phyloP scores from a whole-genome alignment of 2,329 filamentous ascomycete genomes.

The Metarhizium rileyi region DNA sequence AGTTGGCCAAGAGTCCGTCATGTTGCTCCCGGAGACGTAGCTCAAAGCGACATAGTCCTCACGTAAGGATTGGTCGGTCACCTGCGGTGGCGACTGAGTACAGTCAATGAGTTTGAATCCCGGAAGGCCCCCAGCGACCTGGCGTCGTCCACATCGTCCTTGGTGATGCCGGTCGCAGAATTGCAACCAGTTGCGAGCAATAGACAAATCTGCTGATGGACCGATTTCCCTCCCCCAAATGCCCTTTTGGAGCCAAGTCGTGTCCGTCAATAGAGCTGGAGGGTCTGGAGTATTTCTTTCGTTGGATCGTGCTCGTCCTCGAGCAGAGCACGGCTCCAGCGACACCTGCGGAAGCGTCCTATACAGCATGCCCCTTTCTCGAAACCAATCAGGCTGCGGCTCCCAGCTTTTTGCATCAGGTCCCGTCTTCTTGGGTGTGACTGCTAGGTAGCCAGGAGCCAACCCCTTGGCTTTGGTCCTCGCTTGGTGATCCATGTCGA shows the following conservation, averaged over 20 bases:
- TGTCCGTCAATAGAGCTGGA: constrained; percentile 6
- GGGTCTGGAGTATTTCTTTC: constrained; percentile 5
- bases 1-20: constrained; percentile 18
- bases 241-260: constrained; percentile 19
- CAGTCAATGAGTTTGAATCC: constrained; percentile 26
- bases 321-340: constrained; percentile 11
- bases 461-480: constrained; percentile 18
- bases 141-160: constrained; percentile 21
- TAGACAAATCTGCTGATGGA: constrained; percentile 17
- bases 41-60: constrained; percentile 25
- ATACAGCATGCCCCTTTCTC: constrained; percentile 23
- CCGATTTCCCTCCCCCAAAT: constrained; percentile 25
- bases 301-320: constrained; percentile 10
- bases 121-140: constrained; percentile 14
- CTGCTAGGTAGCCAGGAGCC: constrained; percentile 21
- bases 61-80: constrained; percentile 18
- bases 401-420: constrained; percentile 19
- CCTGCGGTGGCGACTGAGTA: constrained; percentile 19
- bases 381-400: constrained; percentile 23
- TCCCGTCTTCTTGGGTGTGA: constrained; percentile 22
- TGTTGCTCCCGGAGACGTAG: constrained; percentile 24
- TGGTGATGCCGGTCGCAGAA: constrained; percentile 25
- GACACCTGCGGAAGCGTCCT: constrained; percentile 18
- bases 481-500: constrained; percentile 20
- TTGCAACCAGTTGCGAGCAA: constrained; percentile 23